Percentiles rank a stretch among this genome's conserved stretches.
These are phyloP conservation scores for Ceriops decandra DNA, from an alignment of 345 rosid species.

Conservation along the genomic window DNA sequence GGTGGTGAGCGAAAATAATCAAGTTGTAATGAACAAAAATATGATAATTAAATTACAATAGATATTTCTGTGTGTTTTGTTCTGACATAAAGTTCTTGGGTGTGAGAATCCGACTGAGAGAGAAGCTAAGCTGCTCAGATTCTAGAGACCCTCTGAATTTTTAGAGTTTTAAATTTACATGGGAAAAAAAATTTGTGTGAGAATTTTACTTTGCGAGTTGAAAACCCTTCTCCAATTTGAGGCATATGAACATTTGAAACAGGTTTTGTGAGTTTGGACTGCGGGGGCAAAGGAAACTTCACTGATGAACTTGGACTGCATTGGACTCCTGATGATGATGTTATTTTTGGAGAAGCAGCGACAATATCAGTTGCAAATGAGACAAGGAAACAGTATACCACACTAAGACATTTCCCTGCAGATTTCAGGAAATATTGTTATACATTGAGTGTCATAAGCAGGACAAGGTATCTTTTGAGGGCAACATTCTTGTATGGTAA, in stretches of 20 bases:
- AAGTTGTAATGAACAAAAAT: no score
- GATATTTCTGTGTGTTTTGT: no score
- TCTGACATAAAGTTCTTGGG: no score
- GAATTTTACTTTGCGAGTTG: no score
- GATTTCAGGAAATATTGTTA: slow-evolving; percentile 92
- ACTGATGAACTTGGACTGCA: slow-evolving; percentile 76
- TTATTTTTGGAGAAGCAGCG: slow-evolving; percentile 60
- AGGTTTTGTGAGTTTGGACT: slow-evolving; percentile 94
- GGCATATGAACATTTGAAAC: slow-evolving; percentile 18
- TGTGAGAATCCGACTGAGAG: no score
- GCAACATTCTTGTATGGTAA: slow-evolving; percentile 93
- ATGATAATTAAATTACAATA: no score
- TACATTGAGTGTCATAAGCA: slow-evolving; percentile 55
- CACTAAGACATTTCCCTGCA: slow-evolving; percentile 88
- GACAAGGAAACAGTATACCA: slow-evolving; percentile 67
- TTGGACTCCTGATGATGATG: slow-evolving; percentile 69
- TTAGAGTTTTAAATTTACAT: no score
- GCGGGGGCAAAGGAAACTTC: slow-evolving; percentile 72
- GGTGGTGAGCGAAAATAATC: no score
- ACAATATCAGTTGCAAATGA: slow-evolving; percentile 55
- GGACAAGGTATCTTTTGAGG: slow-evolving; percentile 85
- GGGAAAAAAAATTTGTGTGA: no score
- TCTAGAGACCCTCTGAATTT: no score
- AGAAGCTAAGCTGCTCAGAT: no score
- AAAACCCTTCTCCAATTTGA: not conserved